Evolutionary conservation across 306 rosid species (phyloP), one percentile per base, ranked within the genome.

Genomic region (Ammopiptanthus mongolicus): DNA sequence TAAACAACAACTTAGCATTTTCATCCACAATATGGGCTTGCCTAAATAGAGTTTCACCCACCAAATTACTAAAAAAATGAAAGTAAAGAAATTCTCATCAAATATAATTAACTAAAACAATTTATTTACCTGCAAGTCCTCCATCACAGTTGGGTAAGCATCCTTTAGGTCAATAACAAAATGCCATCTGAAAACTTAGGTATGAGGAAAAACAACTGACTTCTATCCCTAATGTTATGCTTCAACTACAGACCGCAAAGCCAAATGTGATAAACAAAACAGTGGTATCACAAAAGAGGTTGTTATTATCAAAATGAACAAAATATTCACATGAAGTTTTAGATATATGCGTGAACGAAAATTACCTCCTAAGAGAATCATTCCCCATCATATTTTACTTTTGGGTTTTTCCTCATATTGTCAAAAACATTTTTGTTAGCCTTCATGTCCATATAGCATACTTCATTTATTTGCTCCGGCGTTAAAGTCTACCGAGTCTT

Each of bases 101-200:
- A n/a, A n/a, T n/a, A n/a, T n/a, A n/a, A n/a, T n/a, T n/a, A n/a
- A n/a, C n/a, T n/a, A n/a, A n/a, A n/a, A n/a, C n/a, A n/a, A n/a
- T n/a, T n/a, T n/a, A n/a, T n/a, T n/a, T n/a, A n/a, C n/a, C n/a
- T n/a, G n/a, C n/a, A n/a, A 91, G 84, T 91, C 98, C 52, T 95
- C 98, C 77, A 81, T 68, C 68, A 81, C 84, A 69, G 77, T 74
- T 29, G 84, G 81, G 73, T 81, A 81, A 18, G 84, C 36, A 69
- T 81, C 84, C 79, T 81, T 81, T 44, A 81, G 71, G 68, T 81
- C 81, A 75, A 81, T 77, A 70, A 95, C 93, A 82, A 97, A 79
- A 95, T 87, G 83, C 98, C 99, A 84, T 95, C 99, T 4, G 93
- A 88, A 86, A 80, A 90, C 82, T 85, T 92, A 68, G 96, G 87